These are phyloP conservation scores for Leucosporidium creatinivorum DNA, from an alignment of 768 basidiomycete genomes.

Conservation along the genomic window DNA sequence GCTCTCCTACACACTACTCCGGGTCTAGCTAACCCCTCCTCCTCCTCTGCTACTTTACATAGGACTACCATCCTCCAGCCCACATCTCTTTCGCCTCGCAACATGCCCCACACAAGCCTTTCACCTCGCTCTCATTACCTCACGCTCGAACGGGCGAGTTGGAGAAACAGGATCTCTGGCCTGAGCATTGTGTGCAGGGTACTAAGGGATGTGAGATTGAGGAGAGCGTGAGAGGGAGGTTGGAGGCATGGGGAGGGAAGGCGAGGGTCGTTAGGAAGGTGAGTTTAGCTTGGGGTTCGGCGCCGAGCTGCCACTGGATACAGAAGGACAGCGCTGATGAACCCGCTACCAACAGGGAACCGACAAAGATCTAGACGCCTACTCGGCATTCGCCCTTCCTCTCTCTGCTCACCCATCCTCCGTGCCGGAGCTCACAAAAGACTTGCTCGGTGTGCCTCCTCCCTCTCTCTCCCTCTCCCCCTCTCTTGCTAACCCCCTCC, in stretches of 20 bases:
- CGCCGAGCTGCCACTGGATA: no score
- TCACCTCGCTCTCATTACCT: conserved; percentile 43
- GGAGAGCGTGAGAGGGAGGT: conserved; percentile 49
- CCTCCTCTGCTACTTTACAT: no score
- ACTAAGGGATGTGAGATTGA: conserved; percentile 57
- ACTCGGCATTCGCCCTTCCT: conserved; percentile 58
- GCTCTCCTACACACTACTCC: neutral
- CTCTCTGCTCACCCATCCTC: no score
- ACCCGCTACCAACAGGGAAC: conserved; percentile 48
- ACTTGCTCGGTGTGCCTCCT: no score
- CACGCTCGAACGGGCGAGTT: conserved; percentile 32
- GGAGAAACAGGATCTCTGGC: conserved; percentile 63
- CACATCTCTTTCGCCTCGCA: conserved; percentile 67
- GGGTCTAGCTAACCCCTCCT: neutral
- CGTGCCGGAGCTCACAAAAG: no score
- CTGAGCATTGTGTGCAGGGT: conserved; percentile 65
- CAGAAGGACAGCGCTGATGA: no score
- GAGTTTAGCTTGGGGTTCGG: conserved; percentile 3
- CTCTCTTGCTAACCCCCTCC: no score
- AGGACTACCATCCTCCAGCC: conserved; percentile 47
- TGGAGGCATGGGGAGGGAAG: conserved; percentile 43
- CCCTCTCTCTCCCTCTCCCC: no score
- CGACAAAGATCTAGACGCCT: conserved; percentile 60
- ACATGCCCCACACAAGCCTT: conserved; percentile 46
- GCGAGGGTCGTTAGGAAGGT: conserved; percentile 41